phyloP scores from a whole-genome alignment of 2,329 filamentous ascomycete genomes.

The Biscogniauxia sp. region DNA sequence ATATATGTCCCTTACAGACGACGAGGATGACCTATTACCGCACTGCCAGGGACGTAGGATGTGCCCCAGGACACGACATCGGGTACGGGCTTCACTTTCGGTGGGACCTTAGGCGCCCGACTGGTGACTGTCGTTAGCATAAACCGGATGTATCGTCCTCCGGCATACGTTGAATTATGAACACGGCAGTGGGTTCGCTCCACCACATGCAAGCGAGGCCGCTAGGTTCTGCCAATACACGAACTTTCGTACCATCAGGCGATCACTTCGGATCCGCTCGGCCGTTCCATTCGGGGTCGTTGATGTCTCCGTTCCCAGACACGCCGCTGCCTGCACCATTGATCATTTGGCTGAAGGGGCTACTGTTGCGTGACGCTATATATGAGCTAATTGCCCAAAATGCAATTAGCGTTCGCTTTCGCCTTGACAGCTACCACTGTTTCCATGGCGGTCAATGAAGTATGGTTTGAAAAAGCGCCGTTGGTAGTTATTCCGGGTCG shows the following conservation, averaged over 20 bases:
- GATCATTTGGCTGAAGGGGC: slow-evolving; percentile 43
- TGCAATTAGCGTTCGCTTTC: too few species aligned
- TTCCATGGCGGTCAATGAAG: slow-evolving; percentile 43
- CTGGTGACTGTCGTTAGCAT: slow-evolving; percentile 40
- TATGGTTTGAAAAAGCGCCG: slow-evolving; percentile 46
- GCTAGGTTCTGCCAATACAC: slow-evolving; percentile 42
- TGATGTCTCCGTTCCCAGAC: slow-evolving; percentile 31
- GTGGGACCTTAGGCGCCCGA: slow-evolving; percentile 27
- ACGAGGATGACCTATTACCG: background rate
- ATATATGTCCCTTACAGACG: slow-evolving; percentile 16
- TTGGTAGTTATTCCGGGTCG: slow-evolving; percentile 44
- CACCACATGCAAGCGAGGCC: slow-evolving; percentile 41
- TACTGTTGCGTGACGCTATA: too few species aligned
- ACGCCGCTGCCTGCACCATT: slow-evolving; percentile 37
- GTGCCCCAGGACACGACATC: slow-evolving; percentile 36
- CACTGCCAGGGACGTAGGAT: slow-evolving; percentile 27
- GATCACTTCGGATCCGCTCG: slow-evolving; percentile 43
- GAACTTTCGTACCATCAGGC: slow-evolving; percentile 42
- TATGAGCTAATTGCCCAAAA: too few species aligned
- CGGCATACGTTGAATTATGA: slow-evolving; percentile 37
- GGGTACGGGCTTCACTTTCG: slow-evolving; percentile 25
- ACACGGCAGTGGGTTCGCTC: slow-evolving; percentile 41
- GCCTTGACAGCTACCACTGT: too few species aligned
- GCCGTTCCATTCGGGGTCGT: slow-evolving; percentile 48
- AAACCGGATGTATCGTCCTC: slow-evolving; percentile 37